Evolutionary conservation across 192 early-diverging fungal species (phyloP).

Genomic region (Backusella sp.): DNA sequence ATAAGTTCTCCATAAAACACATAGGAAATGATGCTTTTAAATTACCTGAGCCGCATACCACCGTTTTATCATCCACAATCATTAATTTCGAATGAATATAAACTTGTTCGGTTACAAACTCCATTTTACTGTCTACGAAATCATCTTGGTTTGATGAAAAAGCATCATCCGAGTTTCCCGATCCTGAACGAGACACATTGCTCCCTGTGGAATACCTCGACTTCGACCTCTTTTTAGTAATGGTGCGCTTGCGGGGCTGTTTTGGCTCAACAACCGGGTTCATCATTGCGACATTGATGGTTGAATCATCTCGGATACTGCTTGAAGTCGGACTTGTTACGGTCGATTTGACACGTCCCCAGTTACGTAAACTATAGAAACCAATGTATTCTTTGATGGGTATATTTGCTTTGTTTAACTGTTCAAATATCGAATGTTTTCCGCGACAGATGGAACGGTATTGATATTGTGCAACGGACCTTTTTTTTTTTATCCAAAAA

Average conservation of each 20-base stretch:
- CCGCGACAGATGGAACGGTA: conserved; percentile 76
- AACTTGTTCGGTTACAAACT: conserved; percentile 75
- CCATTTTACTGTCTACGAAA: conserved; percentile 29
- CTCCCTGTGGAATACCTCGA: not conserved
- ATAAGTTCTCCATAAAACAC: not conserved
- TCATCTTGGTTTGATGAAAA: conserved; percentile 10
- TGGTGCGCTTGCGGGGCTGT: not conserved
- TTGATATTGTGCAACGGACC: conserved; percentile 77
- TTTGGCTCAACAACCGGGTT: not conserved
- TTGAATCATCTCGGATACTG: not conserved
- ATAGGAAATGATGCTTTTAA: not conserved
- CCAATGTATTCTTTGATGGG: conserved; percentile 64
- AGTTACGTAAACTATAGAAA: conserved; percentile 74
- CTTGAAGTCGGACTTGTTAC: not conserved
- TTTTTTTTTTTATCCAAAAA: not conserved
- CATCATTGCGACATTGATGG: not conserved
- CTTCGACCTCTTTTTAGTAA: not conserved
- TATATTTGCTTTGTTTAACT: conserved; percentile 56
- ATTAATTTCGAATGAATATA: conserved; percentile 88
- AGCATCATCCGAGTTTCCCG: not conserved
- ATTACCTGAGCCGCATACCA: conserved; percentile 75
- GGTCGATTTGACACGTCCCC: conserved; percentile 58
- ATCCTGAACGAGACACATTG: not conserved
- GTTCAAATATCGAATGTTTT: conserved; percentile 60
- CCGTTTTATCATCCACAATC: conserved; percentile 83